phyloP scores from a whole-genome alignment of 768 basidiomycete genomes.

The Naganishia onofrii region DNA sequence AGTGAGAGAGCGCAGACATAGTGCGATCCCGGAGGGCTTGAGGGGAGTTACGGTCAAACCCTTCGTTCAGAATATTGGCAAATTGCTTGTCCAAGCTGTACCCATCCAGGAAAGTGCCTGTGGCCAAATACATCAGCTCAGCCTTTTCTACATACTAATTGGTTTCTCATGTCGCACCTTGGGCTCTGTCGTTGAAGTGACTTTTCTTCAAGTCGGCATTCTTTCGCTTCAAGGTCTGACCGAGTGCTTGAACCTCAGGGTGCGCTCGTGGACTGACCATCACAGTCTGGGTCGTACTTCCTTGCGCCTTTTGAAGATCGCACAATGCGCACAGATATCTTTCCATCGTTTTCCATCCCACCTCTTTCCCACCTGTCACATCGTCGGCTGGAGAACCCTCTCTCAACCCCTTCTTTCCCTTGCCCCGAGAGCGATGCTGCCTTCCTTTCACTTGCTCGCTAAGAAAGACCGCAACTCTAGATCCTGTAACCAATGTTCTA shows the following conservation, averaged over 20 bases:
- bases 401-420: too few species aligned
- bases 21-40: neutral
- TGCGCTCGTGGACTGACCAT: neutral
- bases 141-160: neutral
- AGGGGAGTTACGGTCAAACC: neutral
- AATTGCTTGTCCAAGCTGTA: neutral
- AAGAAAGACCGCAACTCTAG: neutral
- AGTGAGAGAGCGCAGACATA: conserved; percentile 11
- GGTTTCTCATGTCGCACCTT: neutral
- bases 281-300: neutral
- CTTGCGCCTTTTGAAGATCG: conserved; percentile 1
- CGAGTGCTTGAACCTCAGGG: neutral
- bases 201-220: conserved; percentile 3
- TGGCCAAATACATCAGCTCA: too few species aligned
- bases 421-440: neutral
- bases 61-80: neutral
- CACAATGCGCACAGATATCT: neutral
- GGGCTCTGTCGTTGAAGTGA: neutral
- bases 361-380: neutral
- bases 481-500: neutral
- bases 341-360: neutral
- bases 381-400: too few species aligned
- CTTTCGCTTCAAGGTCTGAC: conserved; percentile 2
- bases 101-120: too few species aligned
- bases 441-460: neutral